Evolutionary conservation across 805 yeast genomes (phyloP).

Genomic region (Kodamaea restingae): DNA sequence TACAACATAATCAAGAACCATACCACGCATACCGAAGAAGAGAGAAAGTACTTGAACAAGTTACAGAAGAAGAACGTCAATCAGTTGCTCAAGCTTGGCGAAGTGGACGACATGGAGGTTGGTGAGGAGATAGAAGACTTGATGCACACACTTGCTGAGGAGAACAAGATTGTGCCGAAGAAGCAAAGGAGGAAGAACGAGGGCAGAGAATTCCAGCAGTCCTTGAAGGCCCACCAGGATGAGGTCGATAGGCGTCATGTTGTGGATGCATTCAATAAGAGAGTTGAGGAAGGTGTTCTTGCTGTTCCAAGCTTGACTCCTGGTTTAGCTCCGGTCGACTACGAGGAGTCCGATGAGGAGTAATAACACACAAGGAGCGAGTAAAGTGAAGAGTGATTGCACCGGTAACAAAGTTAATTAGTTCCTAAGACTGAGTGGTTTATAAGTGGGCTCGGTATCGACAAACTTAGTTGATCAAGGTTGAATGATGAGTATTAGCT

Average conservation of each 20-base stretch:
- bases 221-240: slow-evolving; percentile 7
- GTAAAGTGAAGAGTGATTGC: too few species aligned
- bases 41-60: slow-evolving; percentile 35
- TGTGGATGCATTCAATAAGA: slow-evolving; percentile 28
- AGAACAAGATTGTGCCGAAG: slow-evolving; percentile 11
- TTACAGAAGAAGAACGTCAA: slow-evolving; percentile 35
- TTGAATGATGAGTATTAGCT: too few species aligned
- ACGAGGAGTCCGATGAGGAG: slow-evolving; percentile 17
- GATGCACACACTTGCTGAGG: slow-evolving; percentile 24
- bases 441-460: too few species aligned
- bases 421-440: too few species aligned
- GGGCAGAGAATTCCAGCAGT: slow-evolving; percentile 24
- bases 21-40: slow-evolving; percentile 26
- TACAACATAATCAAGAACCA: slow-evolving; percentile 37
- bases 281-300: slow-evolving; percentile 41
- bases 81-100: slow-evolving; percentile 24
- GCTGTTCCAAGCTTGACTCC: slow-evolving; percentile 70
- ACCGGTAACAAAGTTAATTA: too few species aligned
- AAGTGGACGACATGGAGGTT: slow-evolving; percentile 29
- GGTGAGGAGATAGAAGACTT: slow-evolving; percentile 28
- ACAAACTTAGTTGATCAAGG: too few species aligned
- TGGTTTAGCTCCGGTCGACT: slow-evolving; percentile 79
- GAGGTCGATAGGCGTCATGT: slow-evolving; percentile 15
- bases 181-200: slow-evolving; percentile 23
- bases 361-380: not conserved